Evolutionary conservation across 495 filamentous ascomycete species (phyloP).

Genomic region (Penicillium ochrochloron): DNA sequence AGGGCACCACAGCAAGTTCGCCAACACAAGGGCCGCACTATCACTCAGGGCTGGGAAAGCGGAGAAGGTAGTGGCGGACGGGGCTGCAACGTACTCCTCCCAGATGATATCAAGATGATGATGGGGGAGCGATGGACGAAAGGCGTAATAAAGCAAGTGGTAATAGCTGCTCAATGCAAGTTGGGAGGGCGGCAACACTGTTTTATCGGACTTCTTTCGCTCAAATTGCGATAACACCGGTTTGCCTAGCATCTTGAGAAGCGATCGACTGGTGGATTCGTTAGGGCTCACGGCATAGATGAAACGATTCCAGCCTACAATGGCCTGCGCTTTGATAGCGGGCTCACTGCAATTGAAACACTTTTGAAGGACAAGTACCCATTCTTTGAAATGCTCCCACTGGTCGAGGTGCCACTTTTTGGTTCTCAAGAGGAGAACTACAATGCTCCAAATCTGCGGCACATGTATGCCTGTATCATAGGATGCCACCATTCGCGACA

Average conservation of each 20-base stretch:
- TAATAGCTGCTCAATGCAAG: conserved; percentile 71
- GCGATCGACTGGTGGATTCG: conserved; percentile 59
- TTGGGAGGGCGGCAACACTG: conserved; percentile 59
- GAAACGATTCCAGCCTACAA: conserved; percentile 81
- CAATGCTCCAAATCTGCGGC: conserved; percentile 87
- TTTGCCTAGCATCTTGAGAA: conserved; percentile 68
- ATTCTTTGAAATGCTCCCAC: conserved; percentile 74
- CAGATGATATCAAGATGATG: conserved; percentile 75
- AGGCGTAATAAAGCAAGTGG: conserved; percentile 83
- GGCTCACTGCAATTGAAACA: conserved; percentile 84
- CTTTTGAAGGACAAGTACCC: conserved; percentile 74
- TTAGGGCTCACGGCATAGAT: conserved; percentile 70
- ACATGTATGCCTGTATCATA: conserved; percentile 67
- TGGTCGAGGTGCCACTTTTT: conserved; percentile 63
- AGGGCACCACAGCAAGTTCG: conserved; percentile 68
- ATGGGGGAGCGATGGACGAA: conserved; percentile 67
- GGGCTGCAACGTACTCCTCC: conserved; percentile 70
- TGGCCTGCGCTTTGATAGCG: conserved; percentile 73
- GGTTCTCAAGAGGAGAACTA: conserved; percentile 74
- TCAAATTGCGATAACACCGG: conserved; percentile 73
- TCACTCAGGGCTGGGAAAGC: conserved; percentile 41
- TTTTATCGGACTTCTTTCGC: conserved; percentile 61
- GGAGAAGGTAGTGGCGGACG: conserved; percentile 42
- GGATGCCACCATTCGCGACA: conserved; percentile 69
- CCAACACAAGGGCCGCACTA: conserved; percentile 66